Evolutionary conservation across 345 rosid genomes (phyloP), one percentile per base, ranked within the genome.

Genomic region (Eucalyptus viminalis): DNA sequence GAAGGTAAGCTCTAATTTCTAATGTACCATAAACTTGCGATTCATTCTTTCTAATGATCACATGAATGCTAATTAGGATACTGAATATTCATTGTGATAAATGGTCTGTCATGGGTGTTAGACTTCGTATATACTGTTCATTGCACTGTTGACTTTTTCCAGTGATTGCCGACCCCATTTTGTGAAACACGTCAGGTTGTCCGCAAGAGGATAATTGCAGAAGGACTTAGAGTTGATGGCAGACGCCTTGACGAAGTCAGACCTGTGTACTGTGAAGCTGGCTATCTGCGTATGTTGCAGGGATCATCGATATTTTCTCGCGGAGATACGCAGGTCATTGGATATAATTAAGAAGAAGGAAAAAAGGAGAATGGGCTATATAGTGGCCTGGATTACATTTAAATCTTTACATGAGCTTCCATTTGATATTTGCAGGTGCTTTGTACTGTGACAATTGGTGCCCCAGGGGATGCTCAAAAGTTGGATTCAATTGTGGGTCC

Each of bases 301-400:
- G 99, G 99, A 89, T 97, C 99, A 24, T 92, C 99, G 29, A 90
- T 98, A 91, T 98, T 98, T 92, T 93, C 95, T 72, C 99, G 99
- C 56, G 99, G 99, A 88, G 99, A 98, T 90, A 98, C 99, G 5
- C 99, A 98, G 97, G 99, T 95, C 80, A 56, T 34, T 86, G 45
- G 15, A 50, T 11, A 86, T 86, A 34, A 86, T 51, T 31, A 86
- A 50, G 65, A 45, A 86, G 44, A 53, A 56, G 87, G 65, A 34
- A 62, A 76, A 76, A 40, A 51, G 50, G 87, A 53, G 65, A 31
- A 86, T 29, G 34, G 62, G 65, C 87, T 51, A 31, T 51, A 31
- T 34, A 22, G 25, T 50, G 29, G 62, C 67, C 65, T 67, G 43
- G 7, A 27, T 88, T 88, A 34, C 80, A 88, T 88, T 25, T 69